Base-by-base conservation (phyloP, 345 rosid genomes). In the Kandelia obovata region DNA sequence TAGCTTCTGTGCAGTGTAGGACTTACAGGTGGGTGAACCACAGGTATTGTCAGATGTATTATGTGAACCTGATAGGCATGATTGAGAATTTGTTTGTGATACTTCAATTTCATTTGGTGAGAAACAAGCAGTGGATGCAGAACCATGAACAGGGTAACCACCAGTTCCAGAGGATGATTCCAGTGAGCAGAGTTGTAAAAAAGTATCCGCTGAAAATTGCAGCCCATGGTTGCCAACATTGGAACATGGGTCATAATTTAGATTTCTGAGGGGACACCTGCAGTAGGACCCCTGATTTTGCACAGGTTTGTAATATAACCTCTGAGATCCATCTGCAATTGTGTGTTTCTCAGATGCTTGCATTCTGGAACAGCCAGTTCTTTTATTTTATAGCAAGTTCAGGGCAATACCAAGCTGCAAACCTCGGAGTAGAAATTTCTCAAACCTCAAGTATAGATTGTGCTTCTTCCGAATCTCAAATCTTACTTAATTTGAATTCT, bases 81-180 rank as follows among this genome's bases (percentile, higher is more conserved):
- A 82, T 62, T 71, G 80, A 9, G 83, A 80, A 76, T 80, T 80
- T 16, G 60, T 78, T 65, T 79, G 85, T 0, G 83, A 83, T 26
- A 74, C 58, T 8, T 79, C 86, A 73, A 84, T 84, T 71, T 74
- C 83, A 52, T 83, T 75, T 37, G 88, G 83, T 4, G 92, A 85
- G 71, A 84, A 84, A 78, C 86, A 84, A 74, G 85, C 78, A 62
- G 90, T 80, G 10, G 97, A 87, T 51, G 86, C 78, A 64, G 90
- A 83, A 63, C 73, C 81, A 74, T 77, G 76, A 74, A 53, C 64
- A 37, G 60, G 74, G 74, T 62, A 75, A 58, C 66, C 67, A 64
- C 69, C 82, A 61, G 83, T 76, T 47, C 83, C 83, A 6, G 86
- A 82, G 43, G 92, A 85, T 2, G 96, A 85, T 52, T 89, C 96